Evolutionary conservation across 768 basidiomycete genomes (phyloP).

Genomic region (Phanerochaete sordida): DNA sequence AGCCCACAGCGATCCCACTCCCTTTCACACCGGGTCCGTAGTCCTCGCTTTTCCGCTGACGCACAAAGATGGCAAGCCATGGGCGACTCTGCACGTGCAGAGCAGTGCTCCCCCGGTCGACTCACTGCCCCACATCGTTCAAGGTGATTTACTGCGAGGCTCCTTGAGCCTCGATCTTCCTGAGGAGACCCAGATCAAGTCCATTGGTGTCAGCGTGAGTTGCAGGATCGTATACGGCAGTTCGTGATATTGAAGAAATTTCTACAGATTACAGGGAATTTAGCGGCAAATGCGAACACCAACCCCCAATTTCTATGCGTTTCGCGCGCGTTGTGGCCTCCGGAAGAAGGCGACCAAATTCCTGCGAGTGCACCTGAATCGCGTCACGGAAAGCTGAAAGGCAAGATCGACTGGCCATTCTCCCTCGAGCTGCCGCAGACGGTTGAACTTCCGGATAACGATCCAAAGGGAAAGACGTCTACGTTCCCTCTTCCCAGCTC

Average conservation of each 20-base stretch:
- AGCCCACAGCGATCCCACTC: no score
- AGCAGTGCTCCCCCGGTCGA: neutral
- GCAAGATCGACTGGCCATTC: slow-evolving; percentile 16
- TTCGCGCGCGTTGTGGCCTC: slow-evolving; percentile 8
- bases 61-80: slow-evolving; percentile 1
- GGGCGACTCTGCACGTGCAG: slow-evolving; percentile 2
- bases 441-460: slow-evolving; percentile 2
- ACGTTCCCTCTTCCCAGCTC: slow-evolving; percentile 19
- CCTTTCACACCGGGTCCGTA: neutral
- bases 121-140: slow-evolving; percentile 3
- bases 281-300: slow-evolving; percentile 1
- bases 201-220: slow-evolving; percentile 5
- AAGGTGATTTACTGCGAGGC: slow-evolving; percentile 1
- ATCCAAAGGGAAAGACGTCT: slow-evolving; percentile 1
- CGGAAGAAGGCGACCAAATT: neutral
- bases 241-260: neutral
- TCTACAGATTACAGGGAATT: slow-evolving; percentile 7
- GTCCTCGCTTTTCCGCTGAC: slow-evolving; percentile 2
- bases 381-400: slow-evolving; percentile 11
- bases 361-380: neutral
- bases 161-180: slow-evolving; percentile 2
- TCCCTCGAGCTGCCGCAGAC: slow-evolving; percentile 18
- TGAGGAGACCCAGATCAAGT: slow-evolving; percentile 7
- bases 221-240: neutral
- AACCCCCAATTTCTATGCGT: slow-evolving; percentile 1